Base-by-base conservation (phyloP, 2,329 filamentous ascomycete genomes). In the Pestalotiopsis sp. region DNA sequence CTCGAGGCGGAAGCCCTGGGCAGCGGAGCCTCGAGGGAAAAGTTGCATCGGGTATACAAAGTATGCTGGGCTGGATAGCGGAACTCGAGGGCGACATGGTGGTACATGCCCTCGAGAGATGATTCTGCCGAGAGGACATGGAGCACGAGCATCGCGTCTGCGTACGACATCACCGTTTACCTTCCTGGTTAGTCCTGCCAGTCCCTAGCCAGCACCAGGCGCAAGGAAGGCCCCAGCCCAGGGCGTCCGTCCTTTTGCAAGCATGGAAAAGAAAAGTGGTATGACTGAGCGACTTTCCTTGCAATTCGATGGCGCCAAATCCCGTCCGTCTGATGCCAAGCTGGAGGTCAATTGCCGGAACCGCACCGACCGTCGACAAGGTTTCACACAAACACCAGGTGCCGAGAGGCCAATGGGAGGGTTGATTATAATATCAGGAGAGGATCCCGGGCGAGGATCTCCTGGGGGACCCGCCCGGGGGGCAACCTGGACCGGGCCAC, bases 371-470 rank as follows among this genome's bases (percentile, higher is more conserved):
- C 45, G 31, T 59, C 12, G 23, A 36, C 31, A 62, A 38, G 59
- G 59, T 20, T 39, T 31, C 59, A 62, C 59, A 39, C n/a, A 36
- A 62, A 36, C 59, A 38, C 59, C 27, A 62, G 31, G 59, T 62
- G 27, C 59, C 31, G 59, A 52, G 59, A 23, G 59, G 27, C 59
- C 59, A 62, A 62, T 62, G 27, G 31, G 36, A 62, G 31, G 27
- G 27, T 36, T 62, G 59, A 62, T 62, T 62, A 62, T 62, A 36
- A 62, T 62, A 62, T 36, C 25, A 36, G 36, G 38, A 36, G 59
- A 36, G 59, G 59, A 62, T 20, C 27, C 59, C 36, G 36, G 59
- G 45, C 45, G 45, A 62, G 23, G 59, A 62, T 62, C 59, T 27
- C 20, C 31, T 36, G 6, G 31, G 25, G n/a, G 59, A 39, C 27